phyloP scores from a whole-genome alignment of 768 basidiomycete genomes.

The Coprinopsis sp. region DNA sequence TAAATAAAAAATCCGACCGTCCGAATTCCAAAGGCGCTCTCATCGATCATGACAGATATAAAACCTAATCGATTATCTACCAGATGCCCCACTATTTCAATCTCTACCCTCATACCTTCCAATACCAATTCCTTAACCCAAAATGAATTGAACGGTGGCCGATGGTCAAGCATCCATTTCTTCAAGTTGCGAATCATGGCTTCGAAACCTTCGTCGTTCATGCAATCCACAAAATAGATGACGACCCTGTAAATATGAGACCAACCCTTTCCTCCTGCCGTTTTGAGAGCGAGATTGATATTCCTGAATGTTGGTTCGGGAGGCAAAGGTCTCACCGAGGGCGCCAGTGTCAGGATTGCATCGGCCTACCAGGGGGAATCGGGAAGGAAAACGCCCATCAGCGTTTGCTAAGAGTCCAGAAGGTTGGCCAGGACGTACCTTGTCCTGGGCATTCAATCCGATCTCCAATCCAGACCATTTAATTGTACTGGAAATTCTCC shows the following conservation, averaged over 20 bases:
- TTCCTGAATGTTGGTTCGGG: constrained; percentile 4
- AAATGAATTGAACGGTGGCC: not conserved
- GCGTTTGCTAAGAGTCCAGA: too few relatives aligned
- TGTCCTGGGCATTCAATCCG: constrained; percentile 3
- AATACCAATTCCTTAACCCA: constrained; percentile 1
- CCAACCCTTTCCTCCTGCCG: constrained; percentile 3
- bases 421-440: too few relatives aligned
- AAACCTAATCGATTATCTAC: too few relatives aligned
- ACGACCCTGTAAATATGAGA: not conserved
- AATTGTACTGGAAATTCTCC: not conserved
- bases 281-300: not conserved
- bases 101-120: constrained; percentile 1
- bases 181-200: not conserved
- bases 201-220: not conserved
- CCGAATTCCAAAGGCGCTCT: too few relatives aligned
- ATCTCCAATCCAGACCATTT: not conserved
- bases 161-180: constrained; percentile 2
- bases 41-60: not conserved
- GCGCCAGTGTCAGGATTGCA: too few relatives aligned
- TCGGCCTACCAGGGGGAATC: too few relatives aligned
- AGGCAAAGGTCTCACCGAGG: too few relatives aligned
- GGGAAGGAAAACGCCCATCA: too few relatives aligned
- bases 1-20: too few relatives aligned
- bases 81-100: not conserved
- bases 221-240: constrained; percentile 1